Evolutionary conservation across 208 protist genomes (phyloP), one percentile per base, ranked within the genome.

Genomic region (Leishmania major): DNA sequence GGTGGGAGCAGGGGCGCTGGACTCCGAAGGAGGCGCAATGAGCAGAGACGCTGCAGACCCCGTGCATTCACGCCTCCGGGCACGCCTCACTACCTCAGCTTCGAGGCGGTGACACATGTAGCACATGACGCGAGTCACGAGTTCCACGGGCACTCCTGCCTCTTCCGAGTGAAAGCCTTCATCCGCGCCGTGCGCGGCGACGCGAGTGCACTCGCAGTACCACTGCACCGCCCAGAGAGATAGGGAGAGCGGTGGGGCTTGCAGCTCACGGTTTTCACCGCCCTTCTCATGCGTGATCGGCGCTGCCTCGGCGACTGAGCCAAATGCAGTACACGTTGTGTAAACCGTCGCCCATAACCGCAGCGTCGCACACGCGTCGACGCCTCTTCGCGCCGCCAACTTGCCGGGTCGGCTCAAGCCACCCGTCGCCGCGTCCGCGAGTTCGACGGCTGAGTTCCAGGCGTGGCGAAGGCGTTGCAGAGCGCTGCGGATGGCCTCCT

Each of bases 131-230:
- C 73, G 75, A 10, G 59, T 49, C 45, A 89, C 19, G 2, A 80
- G 51, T 22, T 19, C n/a, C n/a, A 87, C 43, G 5, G 85, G 70
- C 76, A 91, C 22, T 17, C 53, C 75, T 64, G 75, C 81, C 15
- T 62, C 67, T 10, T 87, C 83, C 22, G 57, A 22, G 47, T 66
- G 75, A 64, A 91, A 89, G 55, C 75, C 79, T 45, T 87, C 86
- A 10, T 90, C 86, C 1, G 75, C 79, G 37, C 88, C 90, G 28
- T 82, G 77, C 2, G 77, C 31, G 1, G 82, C 82, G 22, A 86
- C 57, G 37, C 82, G 77, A 49, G 78, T 79, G 82, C 82, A 86
- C 82, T 86, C 82, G 64, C 47, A 10, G 55, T 78, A 79, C 77
- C 77, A 86, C 73, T 86, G 82, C 31, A 55, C 60, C 13, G 49